Conservation (phyloP, 23 red algal species). For the Chondrus crispus region DNA sequence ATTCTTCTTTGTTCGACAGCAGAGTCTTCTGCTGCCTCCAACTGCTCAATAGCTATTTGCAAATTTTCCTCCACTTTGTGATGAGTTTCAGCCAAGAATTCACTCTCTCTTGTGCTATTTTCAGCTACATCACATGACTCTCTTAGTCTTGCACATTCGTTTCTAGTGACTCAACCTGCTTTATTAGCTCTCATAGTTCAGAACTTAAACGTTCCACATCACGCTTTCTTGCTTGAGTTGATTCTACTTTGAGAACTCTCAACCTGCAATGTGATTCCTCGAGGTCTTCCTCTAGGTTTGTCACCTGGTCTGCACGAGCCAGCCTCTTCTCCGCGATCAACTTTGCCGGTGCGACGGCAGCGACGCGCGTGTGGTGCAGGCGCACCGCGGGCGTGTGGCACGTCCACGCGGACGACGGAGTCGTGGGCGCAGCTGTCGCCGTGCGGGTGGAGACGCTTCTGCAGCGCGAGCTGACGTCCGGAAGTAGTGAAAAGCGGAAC, state of each 20-base stretch:
- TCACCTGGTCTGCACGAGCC: conserved; percentile 64
- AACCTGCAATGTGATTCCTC: conserved; percentile 45
- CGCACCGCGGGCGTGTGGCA: no score
- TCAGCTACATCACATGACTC: conserved; percentile 3
- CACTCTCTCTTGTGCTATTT: conserved; percentile 29
- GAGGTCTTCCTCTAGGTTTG: conserved; percentile 45
- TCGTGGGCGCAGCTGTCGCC: no score
- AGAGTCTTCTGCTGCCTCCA: conserved; percentile 49
- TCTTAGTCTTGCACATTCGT: background rate
- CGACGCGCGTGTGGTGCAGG: no score
- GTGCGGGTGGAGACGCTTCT: no score
- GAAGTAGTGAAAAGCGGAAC: no score
- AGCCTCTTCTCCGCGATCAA: no score
- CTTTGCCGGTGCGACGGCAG: no score
- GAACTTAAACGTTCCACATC: conserved; percentile 37
- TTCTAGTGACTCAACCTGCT: conserved; percentile 6
- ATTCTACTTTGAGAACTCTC: conserved; percentile 40
- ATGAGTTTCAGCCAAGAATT: conserved; percentile 57
- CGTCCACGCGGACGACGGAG: no score
- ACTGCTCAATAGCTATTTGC: conserved; percentile 59
- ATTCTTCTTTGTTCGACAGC: conserved; percentile 25
- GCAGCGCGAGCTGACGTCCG: no score
- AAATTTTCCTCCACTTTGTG: conserved; percentile 56
- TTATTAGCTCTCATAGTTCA: conserved; percentile 26
- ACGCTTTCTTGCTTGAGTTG: conserved; percentile 3